A percentile compares a stretch with the other conserved stretches of the same genome.
phyloP scores from a whole-genome alignment of 306 rosid genomes.

The Carpinus fangiana region DNA sequence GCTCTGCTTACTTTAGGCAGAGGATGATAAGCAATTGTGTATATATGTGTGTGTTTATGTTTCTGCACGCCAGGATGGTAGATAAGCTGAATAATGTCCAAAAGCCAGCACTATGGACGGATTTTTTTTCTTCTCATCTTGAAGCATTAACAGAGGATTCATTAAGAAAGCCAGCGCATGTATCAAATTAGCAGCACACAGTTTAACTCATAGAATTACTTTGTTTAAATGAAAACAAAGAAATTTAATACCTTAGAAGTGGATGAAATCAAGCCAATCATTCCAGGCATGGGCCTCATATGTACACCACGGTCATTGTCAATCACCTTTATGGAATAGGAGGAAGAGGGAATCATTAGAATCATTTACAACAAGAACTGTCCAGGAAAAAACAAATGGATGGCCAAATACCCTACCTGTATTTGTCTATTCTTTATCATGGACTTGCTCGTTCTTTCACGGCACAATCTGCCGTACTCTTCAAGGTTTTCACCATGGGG shows the following conservation, averaged over 20 bases:
- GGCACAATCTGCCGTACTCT: slow-evolving; percentile 86
- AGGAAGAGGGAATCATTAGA: slow-evolving; percentile 22
- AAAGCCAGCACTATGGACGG: neutral
- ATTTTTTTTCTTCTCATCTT: neutral
- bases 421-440: slow-evolving; percentile 81
- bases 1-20: slow-evolving; percentile 9
- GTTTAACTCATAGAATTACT: slow-evolving; percentile 6
- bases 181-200: slow-evolving; percentile 1
- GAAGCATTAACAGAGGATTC: neutral
- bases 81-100: neutral
- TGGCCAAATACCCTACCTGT: slow-evolving; percentile 56
- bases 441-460: slow-evolving; percentile 92
- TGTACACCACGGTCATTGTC: slow-evolving; percentile 86
- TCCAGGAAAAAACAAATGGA: slow-evolving; percentile 7
- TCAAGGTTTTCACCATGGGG: slow-evolving; percentile 89
- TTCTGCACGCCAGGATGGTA: neutral
- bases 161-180: neutral
- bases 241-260: slow-evolving; percentile 69
- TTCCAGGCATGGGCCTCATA: slow-evolving; percentile 99
- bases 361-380: slow-evolving; percentile 13
- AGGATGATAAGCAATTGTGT: slow-evolving; percentile 8
- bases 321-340: slow-evolving; percentile 62
- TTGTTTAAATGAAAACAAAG: neutral
- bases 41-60: neutral
- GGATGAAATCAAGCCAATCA: slow-evolving; percentile 81